Conservation (phyloP, 139 green algal species). For the Zygnema circumcarinatum region DNA sequence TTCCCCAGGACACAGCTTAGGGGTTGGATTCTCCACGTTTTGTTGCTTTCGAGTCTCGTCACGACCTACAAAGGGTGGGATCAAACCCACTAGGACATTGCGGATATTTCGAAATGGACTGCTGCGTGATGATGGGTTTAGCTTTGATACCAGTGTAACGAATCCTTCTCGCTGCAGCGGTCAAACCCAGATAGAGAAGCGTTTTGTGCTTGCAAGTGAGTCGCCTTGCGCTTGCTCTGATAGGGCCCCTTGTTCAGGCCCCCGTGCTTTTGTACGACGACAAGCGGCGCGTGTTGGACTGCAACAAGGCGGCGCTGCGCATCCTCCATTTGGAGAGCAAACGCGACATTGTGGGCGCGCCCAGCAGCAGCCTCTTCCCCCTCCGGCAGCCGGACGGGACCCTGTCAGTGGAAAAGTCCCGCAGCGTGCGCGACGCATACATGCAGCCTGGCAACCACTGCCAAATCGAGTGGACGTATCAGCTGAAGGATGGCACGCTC, state of each 20-base stretch:
- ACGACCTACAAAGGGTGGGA: too few species aligned
- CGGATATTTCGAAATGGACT: too few species aligned
- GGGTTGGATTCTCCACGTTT: too few species aligned
- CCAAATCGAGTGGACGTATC: background rate
- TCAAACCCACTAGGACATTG: too few species aligned
- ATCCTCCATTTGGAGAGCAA: slow-evolving; percentile 19
- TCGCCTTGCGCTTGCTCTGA: too few species aligned
- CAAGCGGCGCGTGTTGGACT: background rate
- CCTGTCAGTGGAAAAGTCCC: background rate
- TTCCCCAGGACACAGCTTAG: too few species aligned
- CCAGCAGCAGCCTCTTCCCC: background rate
- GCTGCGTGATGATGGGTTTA: too few species aligned
- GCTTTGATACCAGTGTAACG: too few species aligned
- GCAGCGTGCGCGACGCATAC: background rate
- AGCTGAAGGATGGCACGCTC: background rate
- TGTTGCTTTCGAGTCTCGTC: too few species aligned
- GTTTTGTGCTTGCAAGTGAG: too few species aligned
- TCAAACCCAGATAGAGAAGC: too few species aligned
- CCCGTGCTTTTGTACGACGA: background rate
- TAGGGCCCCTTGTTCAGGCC: background rate
- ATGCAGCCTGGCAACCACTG: background rate
- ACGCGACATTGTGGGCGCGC: background rate
- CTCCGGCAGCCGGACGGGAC: slow-evolving; percentile 22
- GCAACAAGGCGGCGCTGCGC: slow-evolving; percentile 13
- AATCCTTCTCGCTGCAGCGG: too few species aligned